phyloP scores from a whole-genome alignment of 2,329 filamentous ascomycete species.

The Plenodomus lindquistii region DNA sequence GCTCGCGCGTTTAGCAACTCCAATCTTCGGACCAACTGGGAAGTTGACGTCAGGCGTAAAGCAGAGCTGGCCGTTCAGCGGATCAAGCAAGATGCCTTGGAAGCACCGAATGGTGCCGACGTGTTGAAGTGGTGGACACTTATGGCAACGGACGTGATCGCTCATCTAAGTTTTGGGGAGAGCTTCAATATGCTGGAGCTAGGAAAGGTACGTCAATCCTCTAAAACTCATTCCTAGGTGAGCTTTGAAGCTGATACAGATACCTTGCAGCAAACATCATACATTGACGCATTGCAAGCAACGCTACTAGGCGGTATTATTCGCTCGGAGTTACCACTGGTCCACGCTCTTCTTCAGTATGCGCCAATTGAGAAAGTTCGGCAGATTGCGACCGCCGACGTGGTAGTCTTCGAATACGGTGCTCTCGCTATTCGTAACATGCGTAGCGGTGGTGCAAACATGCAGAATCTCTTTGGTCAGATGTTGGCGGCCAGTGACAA shows the following conservation, averaged over 20 bases:
- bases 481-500: constrained; percentile 17
- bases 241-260: neutral
- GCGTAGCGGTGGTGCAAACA: constrained; percentile 15
- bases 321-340: constrained; percentile 35
- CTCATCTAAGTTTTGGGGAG: constrained; percentile 46
- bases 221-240: no score
- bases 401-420: constrained; percentile 13
- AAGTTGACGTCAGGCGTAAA: constrained; percentile 39
- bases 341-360: constrained; percentile 21
- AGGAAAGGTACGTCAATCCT: constrained; percentile 34
- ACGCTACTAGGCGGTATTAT: constrained; percentile 35
- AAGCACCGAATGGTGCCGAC: constrained; percentile 35
- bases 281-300: constrained; percentile 34
- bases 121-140: constrained; percentile 46
- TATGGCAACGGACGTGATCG: constrained; percentile 46
- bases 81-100: constrained; percentile 35
- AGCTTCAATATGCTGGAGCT: constrained; percentile 45
- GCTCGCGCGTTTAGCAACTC: constrained; percentile 43
- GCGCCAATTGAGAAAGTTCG: constrained; percentile 6
- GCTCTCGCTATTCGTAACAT: constrained; percentile 20
- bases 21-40: constrained; percentile 43
- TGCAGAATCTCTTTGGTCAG: constrained; percentile 19
- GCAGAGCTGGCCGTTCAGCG: constrained; percentile 23
- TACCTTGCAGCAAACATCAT: constrained; percentile 22
- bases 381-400: constrained; percentile 10